Conservation (phyloP, 805 yeast species). For the Pichia ethanolica region DNA sequence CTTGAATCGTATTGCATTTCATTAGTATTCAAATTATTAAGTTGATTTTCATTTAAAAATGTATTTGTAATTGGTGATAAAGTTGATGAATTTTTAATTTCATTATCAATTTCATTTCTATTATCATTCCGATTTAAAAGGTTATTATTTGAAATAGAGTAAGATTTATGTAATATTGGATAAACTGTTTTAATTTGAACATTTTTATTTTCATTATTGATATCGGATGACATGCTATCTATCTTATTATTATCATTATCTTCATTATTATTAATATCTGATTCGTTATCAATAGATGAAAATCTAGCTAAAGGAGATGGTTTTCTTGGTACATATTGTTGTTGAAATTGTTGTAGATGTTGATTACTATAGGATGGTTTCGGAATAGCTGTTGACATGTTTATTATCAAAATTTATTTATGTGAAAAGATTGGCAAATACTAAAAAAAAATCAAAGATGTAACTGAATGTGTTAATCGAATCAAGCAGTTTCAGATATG, state of each 20-base stretch:
- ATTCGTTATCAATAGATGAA: not conserved
- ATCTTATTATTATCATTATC: not conserved
- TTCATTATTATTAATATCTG: too few relatives aligned
- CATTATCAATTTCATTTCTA: not conserved
- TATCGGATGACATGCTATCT: not conserved
- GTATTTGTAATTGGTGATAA: not conserved
- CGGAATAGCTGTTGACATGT: conserved; percentile 1
- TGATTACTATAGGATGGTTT: not conserved
- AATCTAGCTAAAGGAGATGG: conserved; percentile 11
- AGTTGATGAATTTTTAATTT: not conserved
- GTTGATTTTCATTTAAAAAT: not conserved
- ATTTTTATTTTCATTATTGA: not conserved
- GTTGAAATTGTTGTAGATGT: conserved; percentile 1
- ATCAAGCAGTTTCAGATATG: too few relatives aligned
- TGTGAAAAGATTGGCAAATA: too few relatives aligned
- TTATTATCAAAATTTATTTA: not conserved
- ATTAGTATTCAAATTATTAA: not conserved
- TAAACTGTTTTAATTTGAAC: too few relatives aligned
- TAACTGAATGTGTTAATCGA: too few relatives aligned
- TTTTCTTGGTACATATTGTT: conserved; percentile 4
- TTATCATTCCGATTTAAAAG: not conserved
- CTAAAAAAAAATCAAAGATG: too few relatives aligned
- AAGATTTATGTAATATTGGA: not conserved
- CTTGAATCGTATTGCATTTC: not conserved
- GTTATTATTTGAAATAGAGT: conserved; percentile 2